Percentiles rank a stretch among this genome's conserved stretches.
phyloP scores from a whole-genome alignment of 768 basidiomycete species.

The Pleurotus eryngii region DNA sequence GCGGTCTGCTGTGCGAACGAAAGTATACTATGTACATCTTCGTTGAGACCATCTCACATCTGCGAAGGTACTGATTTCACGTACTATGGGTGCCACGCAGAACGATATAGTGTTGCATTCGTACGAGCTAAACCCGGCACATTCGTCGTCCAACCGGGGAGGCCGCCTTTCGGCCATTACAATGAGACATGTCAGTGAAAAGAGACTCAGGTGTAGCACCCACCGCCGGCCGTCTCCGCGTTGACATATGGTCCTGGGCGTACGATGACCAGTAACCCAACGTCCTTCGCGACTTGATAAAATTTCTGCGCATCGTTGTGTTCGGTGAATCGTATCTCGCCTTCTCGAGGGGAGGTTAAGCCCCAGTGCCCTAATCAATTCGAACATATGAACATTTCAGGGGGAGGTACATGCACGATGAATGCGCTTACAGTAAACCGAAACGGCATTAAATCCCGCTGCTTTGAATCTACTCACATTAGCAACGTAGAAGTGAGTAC shows the following conservation, averaged over 20 bases:
- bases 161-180: constrained; percentile 24
- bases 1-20: constrained; percentile 28
- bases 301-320: constrained; percentile 59
- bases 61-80: neutral
- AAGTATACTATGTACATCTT: constrained; percentile 16
- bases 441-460: constrained; percentile 62
- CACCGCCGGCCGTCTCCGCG: constrained; percentile 64
- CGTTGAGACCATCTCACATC: neutral
- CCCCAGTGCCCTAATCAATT: constrained; percentile 56
- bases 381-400: neutral
- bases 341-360: constrained; percentile 55
- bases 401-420: constrained; percentile 27
- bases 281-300: constrained; percentile 55
- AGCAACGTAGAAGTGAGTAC: neutral
- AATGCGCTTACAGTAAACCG: constrained; percentile 49
- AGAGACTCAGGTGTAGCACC: constrained; percentile 9
- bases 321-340: constrained; percentile 53
- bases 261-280: constrained; percentile 63
- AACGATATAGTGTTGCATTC: constrained; percentile 52
- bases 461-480: constrained; percentile 38
- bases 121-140: constrained; percentile 55
- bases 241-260: constrained; percentile 66
- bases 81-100: constrained; percentile 48
- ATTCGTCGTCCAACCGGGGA: constrained; percentile 48
- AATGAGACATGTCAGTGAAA: no score